Base-by-base conservation (phyloP, 2,329 filamentous ascomycete genomes). In the Arthroderma uncinatum region DNA sequence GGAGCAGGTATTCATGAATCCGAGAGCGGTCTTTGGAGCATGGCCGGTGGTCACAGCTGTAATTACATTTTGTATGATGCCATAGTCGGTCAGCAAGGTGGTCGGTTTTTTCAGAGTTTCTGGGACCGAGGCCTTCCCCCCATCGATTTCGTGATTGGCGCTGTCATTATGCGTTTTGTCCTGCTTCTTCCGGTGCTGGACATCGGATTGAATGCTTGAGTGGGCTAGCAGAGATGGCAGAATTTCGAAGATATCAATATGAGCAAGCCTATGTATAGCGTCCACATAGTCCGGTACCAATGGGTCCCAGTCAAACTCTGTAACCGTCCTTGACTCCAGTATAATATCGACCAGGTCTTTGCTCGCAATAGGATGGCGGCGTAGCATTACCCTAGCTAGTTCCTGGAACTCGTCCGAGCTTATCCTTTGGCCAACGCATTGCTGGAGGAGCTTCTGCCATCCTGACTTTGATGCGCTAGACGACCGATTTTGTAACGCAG, bases 21-120 rank as follows among this genome's bases (percentile, higher is more conserved):
- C 71, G 0, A 63, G 33, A 9, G 62, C 57, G 12, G 65, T 64
- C 54, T 65, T 66, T 2, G 70, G 68, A 2, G 67, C 62, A 36
- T 58, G 60, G 0, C 71, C 70, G 5, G 70, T 67, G 2, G 71
- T 71, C 25, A 74, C 62, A 8, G 69, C 67, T 33, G 72, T 65
- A 65, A 73, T 72, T 21, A 68, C 63, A 65, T 74, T 71, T 57
- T 74, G 71, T 34, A 74, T 67, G 57, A 74, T 67, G 50, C 69
- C 67, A 40, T 71, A 73, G 62, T 74, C 72, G 0, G 70, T 73
- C 71, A 74, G 73, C 1, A 74, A 61, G 0, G 71, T 74, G 28
- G 58, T 63, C 14, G 44, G 7, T 21, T n/a, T 12, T 37, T 39
- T 37, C 12, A 33, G n/a, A 21, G 1, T 36, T 23, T 12, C 16